Evolutionary conservation across 2,329 filamentous ascomycete species (phyloP).

Genomic region (Fusarium luffae): DNA sequence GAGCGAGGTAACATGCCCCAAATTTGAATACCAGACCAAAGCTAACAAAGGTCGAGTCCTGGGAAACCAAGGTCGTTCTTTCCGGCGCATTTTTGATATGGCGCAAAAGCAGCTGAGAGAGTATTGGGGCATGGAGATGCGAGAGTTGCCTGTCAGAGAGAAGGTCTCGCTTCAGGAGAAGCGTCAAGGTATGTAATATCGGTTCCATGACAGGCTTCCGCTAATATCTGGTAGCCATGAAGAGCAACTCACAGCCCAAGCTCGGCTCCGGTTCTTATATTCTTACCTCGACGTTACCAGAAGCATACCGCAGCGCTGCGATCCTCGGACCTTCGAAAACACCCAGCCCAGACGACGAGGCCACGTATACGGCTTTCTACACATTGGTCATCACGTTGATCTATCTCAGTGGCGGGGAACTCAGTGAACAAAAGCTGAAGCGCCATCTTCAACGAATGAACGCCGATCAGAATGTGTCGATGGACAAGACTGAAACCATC

Average conservation of each 20-base stretch:
- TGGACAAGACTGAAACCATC: conserved; percentile 79
- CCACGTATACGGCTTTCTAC: conserved; percentile 84
- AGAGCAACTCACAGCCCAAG: conserved; percentile 62
- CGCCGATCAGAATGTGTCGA: conserved; percentile 77
- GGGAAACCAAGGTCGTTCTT: conserved; percentile 74
- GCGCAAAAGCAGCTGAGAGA: conserved; percentile 78
- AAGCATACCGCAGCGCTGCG: conserved; percentile 70
- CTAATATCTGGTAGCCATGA: conserved; percentile 50
- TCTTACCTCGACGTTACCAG: conserved; percentile 77
- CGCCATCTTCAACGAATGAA: conserved; percentile 81
- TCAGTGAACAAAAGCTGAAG: conserved; percentile 82
- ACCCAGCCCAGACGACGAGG: conserved; percentile 74
- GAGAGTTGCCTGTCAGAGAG: conserved; percentile 83
- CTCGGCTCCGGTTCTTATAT: conserved; percentile 78
- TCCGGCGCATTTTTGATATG: conserved; percentile 79
- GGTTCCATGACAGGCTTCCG: background rate
- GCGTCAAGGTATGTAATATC: conserved; percentile 69
- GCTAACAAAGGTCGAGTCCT: conserved; percentile 66
- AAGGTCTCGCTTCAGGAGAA: conserved; percentile 83
- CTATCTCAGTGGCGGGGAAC: conserved; percentile 74
- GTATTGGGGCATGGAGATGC: conserved; percentile 92
- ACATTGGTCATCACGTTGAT: conserved; percentile 84
- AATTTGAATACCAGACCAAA: background rate
- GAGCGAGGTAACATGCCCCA: conserved; percentile 64
- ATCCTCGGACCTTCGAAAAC: conserved; percentile 77